Evolutionary conservation across 129 eudicot species (phyloP), one percentile per base, ranked within the genome.

Genomic region (Apium graveolens): DNA sequence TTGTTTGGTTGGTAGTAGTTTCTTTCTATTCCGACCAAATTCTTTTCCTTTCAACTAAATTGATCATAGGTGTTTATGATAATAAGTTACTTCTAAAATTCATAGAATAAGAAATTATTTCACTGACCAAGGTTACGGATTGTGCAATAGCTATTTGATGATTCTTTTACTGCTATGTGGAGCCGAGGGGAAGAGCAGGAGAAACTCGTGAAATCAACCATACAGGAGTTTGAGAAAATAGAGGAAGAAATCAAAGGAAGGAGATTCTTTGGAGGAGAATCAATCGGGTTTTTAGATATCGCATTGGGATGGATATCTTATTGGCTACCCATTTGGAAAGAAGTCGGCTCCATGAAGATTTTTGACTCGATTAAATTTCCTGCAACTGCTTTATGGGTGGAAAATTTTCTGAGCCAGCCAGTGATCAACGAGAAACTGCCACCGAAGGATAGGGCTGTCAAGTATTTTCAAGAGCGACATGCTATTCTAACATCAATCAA

Each of bases 181-280:
- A 41, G 79, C 35, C 29, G 16, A 53, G 63, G 63, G 13, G 65
- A 24, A 55, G 29, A 7, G 4, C 20, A 46, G 86, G 79, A 31
- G 80, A 74, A 26, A 73, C 78, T 82, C 4, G 80, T 71, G 81
- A 55, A 79, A 29, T 45, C n/a, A 44, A 53, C 79, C 70, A 82
- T 51, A 46, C 75, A 85, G 35, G 78, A 42, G 8, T 38, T 76
- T 49, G 83, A 81, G 35, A 85, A n/a, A 20, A 5, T 51, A 51
- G 62, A 51, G 62, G 62, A 55, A 9, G 65, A 55, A 55, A 55
- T 55, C 4, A 70, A 70, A 21, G 85, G 83, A 4, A 85, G 38
- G 37, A 74, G 3, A 7, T 78, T 74, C 74, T 81, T 81, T 73
- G 87, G 84, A 77, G 87, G 85, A 31, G 84, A 84, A 9, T 26